These are phyloP conservation scores for Torulaspora delbrueckii DNA, from an alignment of 805 yeast species.

Conservation along the genomic window DNA sequence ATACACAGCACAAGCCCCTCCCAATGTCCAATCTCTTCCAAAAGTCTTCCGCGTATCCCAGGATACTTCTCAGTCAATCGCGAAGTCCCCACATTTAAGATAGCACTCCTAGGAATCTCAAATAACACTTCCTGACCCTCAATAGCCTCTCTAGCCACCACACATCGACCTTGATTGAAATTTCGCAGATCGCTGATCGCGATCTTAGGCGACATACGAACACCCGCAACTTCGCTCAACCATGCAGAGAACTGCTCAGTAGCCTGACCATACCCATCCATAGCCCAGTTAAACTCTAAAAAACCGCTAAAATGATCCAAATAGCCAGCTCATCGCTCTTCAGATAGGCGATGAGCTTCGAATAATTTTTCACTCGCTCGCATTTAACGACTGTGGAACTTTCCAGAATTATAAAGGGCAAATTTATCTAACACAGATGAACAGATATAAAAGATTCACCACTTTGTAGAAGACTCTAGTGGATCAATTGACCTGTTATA, in stretches of 20 bases:
- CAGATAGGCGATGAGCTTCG: conserved; percentile 12
- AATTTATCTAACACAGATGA: background rate
- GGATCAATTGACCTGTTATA: background rate
- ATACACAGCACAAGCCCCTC: conserved; percentile 66
- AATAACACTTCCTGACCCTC: conserved; percentile 59
- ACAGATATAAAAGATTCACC: background rate
- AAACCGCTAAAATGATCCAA: background rate
- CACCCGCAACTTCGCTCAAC: conserved; percentile 40
- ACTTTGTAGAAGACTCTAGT: background rate
- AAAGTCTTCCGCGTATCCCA: conserved; percentile 28
- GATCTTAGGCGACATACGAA: conserved; percentile 52
- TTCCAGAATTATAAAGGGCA: conserved; percentile 14
- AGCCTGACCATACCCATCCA: conserved; percentile 24
- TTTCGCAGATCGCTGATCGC: conserved; percentile 55
- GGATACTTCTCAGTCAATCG: conserved; percentile 39
- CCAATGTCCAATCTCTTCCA: conserved; percentile 60
- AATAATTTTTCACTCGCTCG: conserved; percentile 13
- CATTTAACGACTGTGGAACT: conserved; percentile 10
- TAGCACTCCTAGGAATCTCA: conserved; percentile 54
- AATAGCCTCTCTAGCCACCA: conserved; percentile 61
- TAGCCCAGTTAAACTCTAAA: background rate
- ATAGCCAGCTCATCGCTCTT: conserved; percentile 1
- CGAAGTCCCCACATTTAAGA: conserved; percentile 59
- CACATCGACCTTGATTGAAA: conserved; percentile 68
- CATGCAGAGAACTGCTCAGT: conserved; percentile 44